Evolutionary conservation across 768 basidiomycete species (phyloP), one percentile per base, ranked within the genome.

Genomic region (Naganishia onofrii): DNA sequence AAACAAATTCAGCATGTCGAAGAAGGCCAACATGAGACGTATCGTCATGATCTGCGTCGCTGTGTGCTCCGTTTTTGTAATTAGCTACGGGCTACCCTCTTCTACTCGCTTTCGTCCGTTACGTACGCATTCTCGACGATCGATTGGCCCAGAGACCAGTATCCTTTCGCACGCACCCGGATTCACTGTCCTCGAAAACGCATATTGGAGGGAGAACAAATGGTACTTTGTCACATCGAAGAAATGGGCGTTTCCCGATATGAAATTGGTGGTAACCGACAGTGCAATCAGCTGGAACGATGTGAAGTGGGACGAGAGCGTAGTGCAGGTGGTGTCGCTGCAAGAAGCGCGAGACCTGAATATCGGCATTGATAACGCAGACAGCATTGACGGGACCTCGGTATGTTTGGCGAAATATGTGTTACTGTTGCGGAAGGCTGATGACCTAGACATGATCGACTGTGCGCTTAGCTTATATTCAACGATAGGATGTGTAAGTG

Each of bases 401-500:
- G 75, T 74, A 69, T 63, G 71, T n/a, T n/a, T n/a, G 7, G 6
- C 3, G 2, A 12, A 36, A 51, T 51, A 7, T 51, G 19, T 69
- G n/a, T n/a, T n/a, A n/a, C n/a, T n/a, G n/a, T n/a, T n/a, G n/a
- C n/a, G n/a, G n/a, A n/a, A n/a, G n/a, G n/a, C 15, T 44, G 31
- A 28, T 55, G 51, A 15, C 10, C n/a, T n/a, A n/a, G 10, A 31
- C 34, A 38, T 28, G 6, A 34, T 36, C 38, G 36, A 0, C 21
- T 28, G 28, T 57, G 12, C 21, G 48, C 8, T 26, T 48, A 76
- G 75, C 36, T 76, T 21, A 74, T 76, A 44, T 70, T 71, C 67
- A 74, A 76, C 52, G 76, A 76, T 54, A 56, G 70, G 21, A 69
- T 72, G 28, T 76, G 75, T 74, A 66, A 69, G 75, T 73, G 48